Percentiles rank a stretch among this genome's conserved stretches.
phyloP scores from a whole-genome alignment of 768 basidiomycete species.

The Panaeolus papilionaceus region DNA sequence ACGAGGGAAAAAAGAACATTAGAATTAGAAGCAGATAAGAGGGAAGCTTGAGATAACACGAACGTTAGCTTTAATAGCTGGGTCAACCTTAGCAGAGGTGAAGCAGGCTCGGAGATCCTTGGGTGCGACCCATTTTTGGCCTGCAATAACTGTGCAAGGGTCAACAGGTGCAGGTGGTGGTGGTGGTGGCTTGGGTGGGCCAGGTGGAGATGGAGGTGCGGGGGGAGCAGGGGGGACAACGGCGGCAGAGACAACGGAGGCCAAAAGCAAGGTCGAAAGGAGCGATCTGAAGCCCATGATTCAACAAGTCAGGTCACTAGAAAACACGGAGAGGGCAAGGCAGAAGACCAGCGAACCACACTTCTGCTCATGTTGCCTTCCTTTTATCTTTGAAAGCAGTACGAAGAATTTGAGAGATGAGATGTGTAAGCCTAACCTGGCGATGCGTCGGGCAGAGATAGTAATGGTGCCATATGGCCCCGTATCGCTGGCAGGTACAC shows the following conservation, averaged over 20 bases:
- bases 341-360: background rate
- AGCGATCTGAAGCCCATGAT: background rate
- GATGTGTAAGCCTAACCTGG: background rate
- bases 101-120: constrained; percentile 11
- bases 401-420: background rate
- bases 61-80: constrained; percentile 5
- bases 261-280: background rate
- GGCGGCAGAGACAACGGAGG: background rate
- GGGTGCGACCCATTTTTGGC: constrained; percentile 16
- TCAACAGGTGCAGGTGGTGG: background rate
- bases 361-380: background rate
- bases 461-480: background rate
- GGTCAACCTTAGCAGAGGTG: constrained; percentile 1
- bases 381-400: background rate
- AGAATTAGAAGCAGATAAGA: background rate
- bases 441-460: background rate
- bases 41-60: background rate
- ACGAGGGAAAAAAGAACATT: background rate
- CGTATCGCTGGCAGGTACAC: constrained; percentile 1
- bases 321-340: background rate
- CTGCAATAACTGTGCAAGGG: background rate
- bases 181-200: background rate
- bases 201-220: background rate
- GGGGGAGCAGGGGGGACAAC: background rate
- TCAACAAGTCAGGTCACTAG: background rate